phyloP scores from a whole-genome alignment of 78 protist species.

The Dictyostelium intermedium region DNA sequence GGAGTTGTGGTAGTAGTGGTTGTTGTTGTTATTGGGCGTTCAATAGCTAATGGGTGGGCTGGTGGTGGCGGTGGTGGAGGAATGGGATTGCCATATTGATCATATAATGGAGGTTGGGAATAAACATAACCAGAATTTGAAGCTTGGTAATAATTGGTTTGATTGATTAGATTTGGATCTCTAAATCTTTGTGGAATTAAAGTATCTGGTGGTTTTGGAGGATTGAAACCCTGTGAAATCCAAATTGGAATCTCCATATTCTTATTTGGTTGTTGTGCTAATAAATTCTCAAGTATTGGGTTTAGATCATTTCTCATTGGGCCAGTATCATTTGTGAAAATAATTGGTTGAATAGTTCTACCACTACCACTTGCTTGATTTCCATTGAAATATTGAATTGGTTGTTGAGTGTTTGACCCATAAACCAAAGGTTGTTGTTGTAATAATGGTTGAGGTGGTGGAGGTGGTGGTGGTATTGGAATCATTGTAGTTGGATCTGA shows the following conservation, averaged over 20 bases:
- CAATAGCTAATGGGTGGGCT: not conserved
- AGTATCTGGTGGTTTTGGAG: conserved; percentile 22
- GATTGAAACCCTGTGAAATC: conserved; percentile 52
- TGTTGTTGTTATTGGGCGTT: not conserved
- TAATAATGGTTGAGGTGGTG: not conserved
- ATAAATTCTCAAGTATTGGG: conserved; percentile 13
- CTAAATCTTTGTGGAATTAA: conserved; percentile 5
- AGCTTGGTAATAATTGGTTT: not conserved
- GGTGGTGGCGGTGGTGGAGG: not conserved
- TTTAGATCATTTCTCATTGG: not conserved
- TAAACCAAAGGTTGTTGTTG: not conserved
- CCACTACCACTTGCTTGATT: not conserved
- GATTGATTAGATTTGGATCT: not conserved
- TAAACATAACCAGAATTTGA: not conserved
- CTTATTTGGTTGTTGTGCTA: conserved; percentile 9
- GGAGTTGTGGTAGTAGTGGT: not conserved
- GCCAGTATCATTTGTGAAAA: conserved; percentile 12
- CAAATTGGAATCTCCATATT: conserved; percentile 58
- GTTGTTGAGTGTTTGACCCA: not conserved
- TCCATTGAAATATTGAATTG: not conserved
- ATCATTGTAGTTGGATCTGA: not conserved
- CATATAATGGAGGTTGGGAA: not conserved
- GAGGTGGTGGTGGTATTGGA: conserved; percentile 3
- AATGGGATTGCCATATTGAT: not conserved
- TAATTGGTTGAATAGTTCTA: conserved; percentile 47